Evolutionary conservation across 2,329 filamentous ascomycete genomes (phyloP).

Genomic region (Malbranchea cinnamomea): DNA sequence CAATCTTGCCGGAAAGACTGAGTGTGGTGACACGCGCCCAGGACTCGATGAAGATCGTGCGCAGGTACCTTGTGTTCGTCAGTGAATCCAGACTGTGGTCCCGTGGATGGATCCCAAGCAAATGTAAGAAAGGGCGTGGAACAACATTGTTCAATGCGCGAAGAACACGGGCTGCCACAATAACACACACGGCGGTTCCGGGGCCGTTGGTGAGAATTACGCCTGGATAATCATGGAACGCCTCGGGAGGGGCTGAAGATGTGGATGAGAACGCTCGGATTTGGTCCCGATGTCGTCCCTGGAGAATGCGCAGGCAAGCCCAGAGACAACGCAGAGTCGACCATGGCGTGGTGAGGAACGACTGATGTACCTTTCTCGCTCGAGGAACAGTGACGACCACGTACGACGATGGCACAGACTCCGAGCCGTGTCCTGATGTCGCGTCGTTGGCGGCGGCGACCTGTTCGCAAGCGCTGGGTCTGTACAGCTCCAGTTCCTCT

Average conservation of each 20-base stretch:
- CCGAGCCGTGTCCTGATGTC: neutral
- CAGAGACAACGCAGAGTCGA: slow-evolving; percentile 52
- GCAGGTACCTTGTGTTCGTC: slow-evolving; percentile 39
- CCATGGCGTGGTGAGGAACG: slow-evolving; percentile 55
- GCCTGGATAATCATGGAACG: slow-evolving; percentile 42
- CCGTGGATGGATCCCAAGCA: neutral
- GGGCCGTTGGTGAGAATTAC: slow-evolving; percentile 79
- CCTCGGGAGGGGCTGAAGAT: slow-evolving; percentile 11
- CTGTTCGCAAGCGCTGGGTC: too few relatives aligned
- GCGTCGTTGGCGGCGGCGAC: too few relatives aligned
- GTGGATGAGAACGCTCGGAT: slow-evolving; percentile 12
- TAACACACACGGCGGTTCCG: slow-evolving; percentile 67
- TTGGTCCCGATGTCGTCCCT: slow-evolving; percentile 22
- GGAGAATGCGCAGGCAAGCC: slow-evolving; percentile 44
- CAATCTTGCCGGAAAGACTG: slow-evolving; percentile 69
- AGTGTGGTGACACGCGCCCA: slow-evolving; percentile 74
- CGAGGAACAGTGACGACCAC: slow-evolving; percentile 56
- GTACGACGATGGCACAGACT: slow-evolving; percentile 28
- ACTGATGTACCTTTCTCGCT: slow-evolving; percentile 70
- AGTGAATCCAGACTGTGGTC: neutral
- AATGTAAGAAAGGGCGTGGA: slow-evolving; percentile 21
- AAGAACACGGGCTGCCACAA: slow-evolving; percentile 41
- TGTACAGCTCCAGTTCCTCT: slow-evolving; percentile 4
- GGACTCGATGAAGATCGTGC: slow-evolving; percentile 76
- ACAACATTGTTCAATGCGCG: slow-evolving; percentile 32